Percentiles rank a stretch among this genome's conserved stretches.
phyloP scores from a whole-genome alignment of 1,284 basidiomycete genomes.

The Ganoderma leucocontextum region DNA sequence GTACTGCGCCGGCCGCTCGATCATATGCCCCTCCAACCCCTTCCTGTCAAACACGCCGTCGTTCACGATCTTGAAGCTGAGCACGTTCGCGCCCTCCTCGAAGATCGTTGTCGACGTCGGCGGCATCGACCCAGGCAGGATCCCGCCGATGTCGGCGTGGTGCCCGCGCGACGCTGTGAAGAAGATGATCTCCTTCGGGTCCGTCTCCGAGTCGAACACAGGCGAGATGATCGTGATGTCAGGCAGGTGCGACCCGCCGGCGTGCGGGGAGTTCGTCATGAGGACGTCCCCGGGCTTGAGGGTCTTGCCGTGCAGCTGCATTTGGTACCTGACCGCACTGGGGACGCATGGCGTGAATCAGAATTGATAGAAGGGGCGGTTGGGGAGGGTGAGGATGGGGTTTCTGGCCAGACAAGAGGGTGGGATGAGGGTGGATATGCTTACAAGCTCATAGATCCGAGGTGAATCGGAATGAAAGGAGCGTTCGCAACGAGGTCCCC shows the following conservation, averaged over 20 bases:
- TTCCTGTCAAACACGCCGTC: slow-evolving; percentile 84
- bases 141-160: slow-evolving; percentile 83
- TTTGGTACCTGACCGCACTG: slow-evolving; percentile 91
- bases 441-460: slow-evolving; percentile 87
- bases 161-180: slow-evolving; percentile 92
- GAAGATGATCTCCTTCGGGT: slow-evolving; percentile 82
- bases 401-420: no score
- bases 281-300: slow-evolving; percentile 89
- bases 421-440: slow-evolving; percentile 38
- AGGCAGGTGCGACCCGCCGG: slow-evolving; percentile 88
- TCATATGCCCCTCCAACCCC: slow-evolving; percentile 81
- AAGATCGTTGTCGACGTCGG: slow-evolving; percentile 90
- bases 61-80: slow-evolving; percentile 92
- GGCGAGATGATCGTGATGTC: slow-evolving; percentile 93
- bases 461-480: slow-evolving; percentile 84
- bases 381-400: not conserved
- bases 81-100: slow-evolving; percentile 94
- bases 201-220: slow-evolving; percentile 67
- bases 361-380: not conserved
- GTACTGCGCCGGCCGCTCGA: slow-evolving; percentile 88
- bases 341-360: not conserved
- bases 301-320: slow-evolving; percentile 72
- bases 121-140: slow-evolving; percentile 92
- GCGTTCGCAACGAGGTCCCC: slow-evolving; percentile 94
- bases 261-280: slow-evolving; percentile 90